Percentiles rank a stretch among this genome's conserved stretches.
phyloP scores from a whole-genome alignment of 2,329 filamentous ascomycete genomes.

The Aschersonia sp. region DNA sequence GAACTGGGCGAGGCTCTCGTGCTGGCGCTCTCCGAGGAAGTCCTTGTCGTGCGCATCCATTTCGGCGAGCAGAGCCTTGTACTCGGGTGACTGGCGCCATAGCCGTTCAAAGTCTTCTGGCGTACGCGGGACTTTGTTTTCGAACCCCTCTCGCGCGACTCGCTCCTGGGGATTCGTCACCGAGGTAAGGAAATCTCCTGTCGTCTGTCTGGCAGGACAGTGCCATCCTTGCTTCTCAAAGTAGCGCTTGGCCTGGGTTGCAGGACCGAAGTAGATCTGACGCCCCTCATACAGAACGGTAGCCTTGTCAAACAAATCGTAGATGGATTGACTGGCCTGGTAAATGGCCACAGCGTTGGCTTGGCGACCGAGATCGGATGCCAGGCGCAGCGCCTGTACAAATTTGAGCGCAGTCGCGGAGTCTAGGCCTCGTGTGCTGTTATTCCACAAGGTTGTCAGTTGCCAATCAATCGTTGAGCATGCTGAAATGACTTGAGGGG shows the following conservation, averaged over 20 bases:
- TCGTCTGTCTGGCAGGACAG: constrained; percentile 53
- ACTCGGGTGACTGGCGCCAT: constrained; percentile 32
- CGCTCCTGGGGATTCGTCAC: constrained; percentile 52
- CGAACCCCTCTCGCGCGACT: constrained; percentile 38
- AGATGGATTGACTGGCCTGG: constrained; percentile 55
- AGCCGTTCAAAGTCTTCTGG: constrained; percentile 50
- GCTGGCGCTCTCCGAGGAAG: constrained; percentile 25
- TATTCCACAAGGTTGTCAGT: too few species aligned
- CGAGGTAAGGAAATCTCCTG: constrained; percentile 54
- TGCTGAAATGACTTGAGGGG: neutral
- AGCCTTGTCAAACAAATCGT: constrained; percentile 62
- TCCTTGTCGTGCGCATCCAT: constrained; percentile 34
- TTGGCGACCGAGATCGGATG: constrained; percentile 47
- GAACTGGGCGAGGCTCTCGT: constrained; percentile 23
- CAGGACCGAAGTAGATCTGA: constrained; percentile 62
- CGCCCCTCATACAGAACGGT: constrained; percentile 62
- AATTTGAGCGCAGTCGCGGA: constrained; percentile 62
- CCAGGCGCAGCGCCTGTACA: constrained; percentile 48
- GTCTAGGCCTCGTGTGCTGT: constrained; percentile 53
- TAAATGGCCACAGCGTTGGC: constrained; percentile 57
- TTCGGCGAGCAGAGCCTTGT: constrained; percentile 24
- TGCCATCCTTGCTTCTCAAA: constrained; percentile 57
- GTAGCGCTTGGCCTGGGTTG: constrained; percentile 42
- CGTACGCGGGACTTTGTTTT: constrained; percentile 48
- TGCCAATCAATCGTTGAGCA: too few species aligned